Base-by-base conservation (phyloP, 164 flowering plant species). In the Stephania cephalantha region DNA sequence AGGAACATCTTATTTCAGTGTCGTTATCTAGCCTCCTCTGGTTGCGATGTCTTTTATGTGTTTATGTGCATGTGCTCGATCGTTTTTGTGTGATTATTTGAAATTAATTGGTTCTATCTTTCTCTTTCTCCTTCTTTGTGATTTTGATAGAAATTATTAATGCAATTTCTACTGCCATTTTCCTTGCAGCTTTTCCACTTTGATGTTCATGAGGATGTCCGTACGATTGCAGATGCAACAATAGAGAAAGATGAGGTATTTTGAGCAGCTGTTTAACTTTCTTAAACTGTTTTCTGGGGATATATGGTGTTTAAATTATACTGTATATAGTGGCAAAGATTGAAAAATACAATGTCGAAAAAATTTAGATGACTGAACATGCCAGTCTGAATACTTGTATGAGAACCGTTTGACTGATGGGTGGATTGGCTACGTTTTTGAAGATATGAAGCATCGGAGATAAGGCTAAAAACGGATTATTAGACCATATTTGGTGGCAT, bases 211-310 rank as follows among this genome's bases (percentile, higher is more conserved):
- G 99, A 95, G 81, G 98, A 95, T 81, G 99, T 93, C 65, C 85
- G 99, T 31, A 93, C 99, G 53, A 92, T 83, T 80, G 99, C 99
- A 63, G 98, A 95, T 85, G 99, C 99, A 68, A 93, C 93, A 25
- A 88, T 90, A 77, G 99, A 95, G 85, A 95, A 95, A 78, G 99
- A 95, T 79, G 99, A 95, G 99, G 99, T 95, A 86, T 12, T 10
- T 74, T 71, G 44, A 70, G 46, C 68, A 53, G 46, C 72, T 44
- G 66, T 58, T 18, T 11, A 29, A 12, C 25, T 55, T 46, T 70
- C 11, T 13, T 7, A 58, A 12, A 35, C 45, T 68, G 20, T 4
- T 68, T 15, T 52, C 61, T 68, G 9, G 25, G 20, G 20, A 22
- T 68, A 20, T 11, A 55, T 11, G 50, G n/a, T 11, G 22, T 20